phyloP scores from a whole-genome alignment of 495 filamentous ascomycete genomes.

The Acidomyces sp. region DNA sequence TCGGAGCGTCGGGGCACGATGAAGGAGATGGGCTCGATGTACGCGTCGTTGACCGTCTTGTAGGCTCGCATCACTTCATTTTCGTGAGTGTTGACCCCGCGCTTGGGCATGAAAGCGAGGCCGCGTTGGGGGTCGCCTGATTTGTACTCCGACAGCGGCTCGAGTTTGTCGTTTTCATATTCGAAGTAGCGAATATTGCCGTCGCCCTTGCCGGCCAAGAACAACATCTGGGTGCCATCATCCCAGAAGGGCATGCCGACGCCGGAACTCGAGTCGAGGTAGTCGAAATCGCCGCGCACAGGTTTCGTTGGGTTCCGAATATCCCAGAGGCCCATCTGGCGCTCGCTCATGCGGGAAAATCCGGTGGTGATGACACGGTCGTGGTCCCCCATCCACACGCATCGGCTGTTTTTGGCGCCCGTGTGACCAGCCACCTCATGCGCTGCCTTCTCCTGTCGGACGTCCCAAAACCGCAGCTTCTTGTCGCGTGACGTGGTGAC shows the following conservation, averaged over 20 bases:
- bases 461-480: constrained; percentile 95
- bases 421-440: constrained; percentile 76
- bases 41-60: constrained; percentile 89
- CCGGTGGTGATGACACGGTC: constrained; percentile 90
- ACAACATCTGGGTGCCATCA: constrained; percentile 82
- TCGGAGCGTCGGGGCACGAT: constrained; percentile 92
- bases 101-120: constrained; percentile 87
- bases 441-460: constrained; percentile 75
- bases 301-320: constrained; percentile 65
- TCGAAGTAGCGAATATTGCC: constrained; percentile 98
- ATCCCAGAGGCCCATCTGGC: constrained; percentile 93
- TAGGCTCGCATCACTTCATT: constrained; percentile 92
- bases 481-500: constrained; percentile 95
- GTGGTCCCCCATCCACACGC: constrained; percentile 92
- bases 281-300: constrained; percentile 66
- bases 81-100: constrained; percentile 86
- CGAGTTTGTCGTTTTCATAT: constrained; percentile 94
- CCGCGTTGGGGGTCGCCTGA: constrained; percentile 88
- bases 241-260: constrained; percentile 99
- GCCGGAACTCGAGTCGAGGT: constrained; percentile 85
- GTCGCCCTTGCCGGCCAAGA: constrained; percentile 92
- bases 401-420: constrained; percentile 92
- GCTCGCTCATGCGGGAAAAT: constrained; percentile 96
- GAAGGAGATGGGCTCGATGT: constrained; percentile 94
- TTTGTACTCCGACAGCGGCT: constrained; percentile 90